A percentile compares a stretch with the other conserved stretches of the same genome.
Conservation (phyloP, 371 early-diverging fungal species). For the Actinomucor elegans region DNA sequence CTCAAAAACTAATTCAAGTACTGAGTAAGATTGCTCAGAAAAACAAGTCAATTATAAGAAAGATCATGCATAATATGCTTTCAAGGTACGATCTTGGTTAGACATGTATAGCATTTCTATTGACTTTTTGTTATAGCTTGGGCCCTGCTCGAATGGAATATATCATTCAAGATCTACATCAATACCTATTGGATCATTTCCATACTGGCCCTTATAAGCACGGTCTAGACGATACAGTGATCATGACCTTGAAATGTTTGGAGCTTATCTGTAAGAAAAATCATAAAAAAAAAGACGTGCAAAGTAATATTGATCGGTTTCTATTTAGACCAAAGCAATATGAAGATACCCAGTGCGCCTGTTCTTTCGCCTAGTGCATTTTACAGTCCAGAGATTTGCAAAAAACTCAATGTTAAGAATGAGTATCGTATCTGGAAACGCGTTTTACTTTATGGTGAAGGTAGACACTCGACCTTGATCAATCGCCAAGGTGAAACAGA, state of each 20-base stretch:
- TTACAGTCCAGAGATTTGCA: slow-evolving; percentile 57
- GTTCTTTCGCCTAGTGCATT: slow-evolving; percentile 39
- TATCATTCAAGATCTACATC: slow-evolving; percentile 27
- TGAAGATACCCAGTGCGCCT: slow-evolving; percentile 11
- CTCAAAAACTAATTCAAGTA: slow-evolving; percentile 37
- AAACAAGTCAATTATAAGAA: slow-evolving; percentile 6
- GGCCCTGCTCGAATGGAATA: slow-evolving; percentile 18
- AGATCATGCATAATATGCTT: slow-evolving; percentile 9
- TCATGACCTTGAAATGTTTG: slow-evolving; percentile 64
- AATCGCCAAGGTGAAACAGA: slow-evolving; percentile 25
- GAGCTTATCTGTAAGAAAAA: slow-evolving; percentile 56
- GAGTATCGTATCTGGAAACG: slow-evolving; percentile 76
- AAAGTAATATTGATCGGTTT: too few relatives aligned
- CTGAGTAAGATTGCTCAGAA: slow-evolving; percentile 25
- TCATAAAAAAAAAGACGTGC: too few relatives aligned
- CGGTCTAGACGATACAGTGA: slow-evolving; percentile 59
- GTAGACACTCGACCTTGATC: slow-evolving; percentile 32
- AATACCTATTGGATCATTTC: slow-evolving; percentile 50
- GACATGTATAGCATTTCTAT: too few relatives aligned
- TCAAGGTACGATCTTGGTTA: too few relatives aligned
- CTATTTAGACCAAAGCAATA: slow-evolving; percentile 26
- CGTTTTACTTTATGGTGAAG: slow-evolving; percentile 42
- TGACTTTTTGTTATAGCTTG: background rate
- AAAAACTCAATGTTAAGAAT: slow-evolving; percentile 75
- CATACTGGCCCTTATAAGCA: slow-evolving; percentile 47